Conservation (phyloP, 2,329 filamentous ascomycete species). For the Berkeleyomyces rouxiae region DNA sequence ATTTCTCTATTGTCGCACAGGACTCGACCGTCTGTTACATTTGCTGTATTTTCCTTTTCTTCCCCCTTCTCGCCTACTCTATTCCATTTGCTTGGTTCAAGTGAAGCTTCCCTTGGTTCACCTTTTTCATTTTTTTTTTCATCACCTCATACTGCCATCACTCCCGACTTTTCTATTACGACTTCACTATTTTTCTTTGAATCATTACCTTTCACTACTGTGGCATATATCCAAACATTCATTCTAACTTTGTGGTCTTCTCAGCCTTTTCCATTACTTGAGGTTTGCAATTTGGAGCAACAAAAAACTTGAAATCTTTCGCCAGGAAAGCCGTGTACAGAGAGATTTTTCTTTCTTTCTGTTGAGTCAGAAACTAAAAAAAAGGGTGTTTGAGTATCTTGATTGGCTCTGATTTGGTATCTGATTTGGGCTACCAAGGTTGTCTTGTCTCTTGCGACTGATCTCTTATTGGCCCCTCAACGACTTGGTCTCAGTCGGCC, state of each 20-base stretch:
- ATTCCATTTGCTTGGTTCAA: not conserved
- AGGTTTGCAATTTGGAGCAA: not conserved
- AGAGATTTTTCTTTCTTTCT: not conserved
- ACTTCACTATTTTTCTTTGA: not conserved
- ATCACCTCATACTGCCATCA: not conserved
- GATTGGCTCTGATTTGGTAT: not conserved
- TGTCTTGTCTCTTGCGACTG: not conserved
- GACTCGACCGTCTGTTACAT: not conserved
- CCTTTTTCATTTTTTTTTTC: not conserved
- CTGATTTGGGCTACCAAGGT: not conserved
- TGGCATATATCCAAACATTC: not conserved
- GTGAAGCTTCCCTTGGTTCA: not conserved
- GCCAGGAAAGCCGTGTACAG: not conserved
- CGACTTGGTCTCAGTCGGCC: not conserved
- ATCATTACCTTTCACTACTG: too few relatives aligned
- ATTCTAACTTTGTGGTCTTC: not conserved
- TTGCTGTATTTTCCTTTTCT: not conserved
- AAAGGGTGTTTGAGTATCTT: not conserved
- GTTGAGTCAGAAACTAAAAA: not conserved
- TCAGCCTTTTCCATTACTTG: not conserved
- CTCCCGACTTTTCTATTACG: not conserved
- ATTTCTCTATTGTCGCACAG: not conserved
- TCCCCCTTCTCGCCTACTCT: not conserved
- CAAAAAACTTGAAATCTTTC: not conserved
- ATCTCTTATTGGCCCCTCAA: slow-evolving; percentile 2